Evolutionary conservation across 805 yeast species (phyloP).

Genomic region (Barnettozyma siamensis): DNA sequence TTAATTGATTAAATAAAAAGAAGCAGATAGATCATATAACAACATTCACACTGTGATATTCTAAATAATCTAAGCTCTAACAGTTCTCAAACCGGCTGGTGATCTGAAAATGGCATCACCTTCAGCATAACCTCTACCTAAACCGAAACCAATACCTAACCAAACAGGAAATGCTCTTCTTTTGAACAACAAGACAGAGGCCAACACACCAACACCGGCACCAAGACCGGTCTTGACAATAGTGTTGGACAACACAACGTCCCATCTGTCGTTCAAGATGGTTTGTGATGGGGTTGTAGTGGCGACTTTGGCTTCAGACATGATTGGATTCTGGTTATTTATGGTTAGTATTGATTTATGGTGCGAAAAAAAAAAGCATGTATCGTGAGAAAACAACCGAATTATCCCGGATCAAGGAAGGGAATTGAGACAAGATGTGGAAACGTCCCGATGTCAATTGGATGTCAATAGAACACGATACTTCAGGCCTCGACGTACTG

Average conservation of each 20-base stretch:
- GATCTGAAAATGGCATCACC: constrained; percentile 96
- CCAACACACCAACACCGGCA: constrained; percentile 91
- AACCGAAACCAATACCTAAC: constrained; percentile 95
- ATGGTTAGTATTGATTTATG: background rate
- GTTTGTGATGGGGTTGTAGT: constrained; percentile 46
- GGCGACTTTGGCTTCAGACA: constrained; percentile 21
- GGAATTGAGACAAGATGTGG: too few species aligned
- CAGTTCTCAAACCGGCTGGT: constrained; percentile 68
- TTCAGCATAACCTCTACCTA: constrained; percentile 97
- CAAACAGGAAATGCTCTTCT: constrained; percentile 98
- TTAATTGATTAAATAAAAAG: too few species aligned
- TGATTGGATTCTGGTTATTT: background rate
- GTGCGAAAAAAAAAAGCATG: too few species aligned
- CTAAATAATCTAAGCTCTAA: constrained; percentile 56
- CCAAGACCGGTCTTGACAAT: constrained; percentile 95
- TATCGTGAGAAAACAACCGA: too few species aligned
- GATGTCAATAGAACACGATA: too few species aligned
- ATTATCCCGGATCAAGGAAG: too few species aligned
- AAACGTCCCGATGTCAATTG: too few species aligned
- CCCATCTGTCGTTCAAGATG: constrained; percentile 79
- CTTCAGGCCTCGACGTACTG: too few species aligned
- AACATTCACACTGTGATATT: too few species aligned
- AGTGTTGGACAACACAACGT: constrained; percentile 89
- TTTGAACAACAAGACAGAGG: constrained; percentile 82
- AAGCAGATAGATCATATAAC: too few species aligned